Base-by-base conservation (phyloP, 305 asterid genomes). In the Rubia peregrina region DNA sequence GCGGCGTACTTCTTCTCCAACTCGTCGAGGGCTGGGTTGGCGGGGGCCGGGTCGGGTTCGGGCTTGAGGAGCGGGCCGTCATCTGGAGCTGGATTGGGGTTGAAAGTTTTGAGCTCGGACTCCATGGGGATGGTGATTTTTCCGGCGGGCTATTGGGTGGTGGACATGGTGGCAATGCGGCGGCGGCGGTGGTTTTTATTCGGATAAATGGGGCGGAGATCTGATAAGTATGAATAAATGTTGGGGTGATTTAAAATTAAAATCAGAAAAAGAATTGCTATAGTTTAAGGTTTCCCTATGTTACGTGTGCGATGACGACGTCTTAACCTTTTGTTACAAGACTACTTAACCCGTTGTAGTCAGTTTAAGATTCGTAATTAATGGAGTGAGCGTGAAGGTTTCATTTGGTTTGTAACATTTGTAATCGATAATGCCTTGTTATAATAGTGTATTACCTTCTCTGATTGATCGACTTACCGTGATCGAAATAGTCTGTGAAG, bases 1-100 rank as follows among this genome's bases (percentile, higher is more conserved):
- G 97, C 86, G 0, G 93, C 95, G 79, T 75, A 94, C 78, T 85
- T 88, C 70, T 76, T 83, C 83, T 94, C 95, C 73, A 94, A 75
- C 77, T 90, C 97, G 30, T 86, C 96, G 24, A 88, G 73, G 79
- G 70, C 67, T 53, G 41, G 67, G 24, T 65, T 69, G 71, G 26
- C 68, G 43, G 30, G 71, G 76, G 13, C 77, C 67, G 48, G 81
- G 63, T 40, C 68, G 21, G 85, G 81, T 19, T 85, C 87, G 75
- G 84, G 79, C 43, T 85, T 85, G 78, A 92, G 88, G 68, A 92
- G 90, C 22, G 98, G 98, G 21, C 84, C 82, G 33, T 83, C 85
- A 40, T 89, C 98, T 67, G 65, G 76, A 60, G 75, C 26, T 24
- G 86, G 77, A 53, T 74, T 72, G 8, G 86, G 88, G 84, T 71